Conservation (phyloP, 805 yeast species). For the Pichia manshurica region DNA sequence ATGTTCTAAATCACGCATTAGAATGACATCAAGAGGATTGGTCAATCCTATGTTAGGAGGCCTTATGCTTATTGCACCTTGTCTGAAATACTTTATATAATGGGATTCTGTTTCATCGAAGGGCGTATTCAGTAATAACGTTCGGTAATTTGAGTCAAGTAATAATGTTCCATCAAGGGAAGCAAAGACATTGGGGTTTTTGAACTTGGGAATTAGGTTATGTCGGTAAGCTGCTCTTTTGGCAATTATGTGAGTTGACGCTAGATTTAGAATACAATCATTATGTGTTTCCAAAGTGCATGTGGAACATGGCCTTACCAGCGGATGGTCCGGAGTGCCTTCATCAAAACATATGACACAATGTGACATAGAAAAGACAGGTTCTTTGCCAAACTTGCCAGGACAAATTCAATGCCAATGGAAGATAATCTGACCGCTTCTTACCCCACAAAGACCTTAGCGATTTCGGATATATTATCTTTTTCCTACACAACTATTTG, state of each 20-base stretch:
- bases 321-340: background rate
- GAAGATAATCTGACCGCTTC: too few relatives aligned
- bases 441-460: too few relatives aligned
- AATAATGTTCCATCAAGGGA: background rate
- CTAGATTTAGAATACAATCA: constrained; percentile 5
- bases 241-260: constrained; percentile 6
- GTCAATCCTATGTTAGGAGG: background rate
- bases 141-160: background rate
- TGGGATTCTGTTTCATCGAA: background rate
- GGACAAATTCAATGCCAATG: too few relatives aligned
- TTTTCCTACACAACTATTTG: too few relatives aligned
- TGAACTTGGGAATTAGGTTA: background rate
- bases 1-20: background rate
- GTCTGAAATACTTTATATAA: constrained; percentile 1
- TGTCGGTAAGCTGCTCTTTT: constrained; percentile 1
- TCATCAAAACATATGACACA: constrained; percentile 9
- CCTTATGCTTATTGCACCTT: background rate
- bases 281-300: constrained; percentile 5
- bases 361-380: background rate
- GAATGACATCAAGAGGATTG: background rate
- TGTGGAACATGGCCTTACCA: constrained; percentile 4
- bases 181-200: too few relatives aligned
- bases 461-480: too few relatives aligned
- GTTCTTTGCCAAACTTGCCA: background rate
- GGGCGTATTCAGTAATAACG: background rate